These are phyloP conservation scores for Angomonas desouzai DNA, from an alignment of 208 protist species.

Conservation along the genomic window DNA sequence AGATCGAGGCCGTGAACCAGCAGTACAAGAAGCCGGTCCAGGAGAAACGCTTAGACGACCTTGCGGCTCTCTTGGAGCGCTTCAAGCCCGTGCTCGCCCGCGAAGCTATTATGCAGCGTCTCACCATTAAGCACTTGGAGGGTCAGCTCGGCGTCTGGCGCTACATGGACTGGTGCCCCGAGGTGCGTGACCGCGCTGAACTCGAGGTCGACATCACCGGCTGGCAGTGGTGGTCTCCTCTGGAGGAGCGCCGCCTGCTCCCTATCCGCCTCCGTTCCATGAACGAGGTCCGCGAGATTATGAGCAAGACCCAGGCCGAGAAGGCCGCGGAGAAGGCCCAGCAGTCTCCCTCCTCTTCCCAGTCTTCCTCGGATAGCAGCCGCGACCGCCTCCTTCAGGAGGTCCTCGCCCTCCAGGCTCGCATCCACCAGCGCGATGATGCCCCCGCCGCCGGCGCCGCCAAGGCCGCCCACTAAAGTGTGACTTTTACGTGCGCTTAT, in stretches of 20 bases:
- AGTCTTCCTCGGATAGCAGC: conserved; percentile 55
- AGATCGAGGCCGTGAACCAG: conserved; percentile 82
- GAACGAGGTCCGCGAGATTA: conserved; percentile 89
- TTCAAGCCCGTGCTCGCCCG: conserved; percentile 92
- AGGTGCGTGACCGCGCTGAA: conserved; percentile 89
- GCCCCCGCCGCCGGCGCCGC: conserved; percentile 40
- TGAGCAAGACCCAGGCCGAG: conserved; percentile 75
- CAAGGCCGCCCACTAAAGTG: conserved; percentile 60
- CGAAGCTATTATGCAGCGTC: conserved; percentile 91
- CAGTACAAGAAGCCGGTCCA: conserved; percentile 84
- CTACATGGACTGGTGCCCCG: conserved; percentile 93
- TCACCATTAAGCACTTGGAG: conserved; percentile 91
- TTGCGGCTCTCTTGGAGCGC: conserved; percentile 85
- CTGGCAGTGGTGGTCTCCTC: conserved; percentile 86
- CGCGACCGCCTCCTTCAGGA: conserved; percentile 88
- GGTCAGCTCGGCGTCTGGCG: conserved; percentile 90
- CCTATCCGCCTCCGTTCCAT: conserved; percentile 82
- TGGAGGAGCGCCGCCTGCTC: conserved; percentile 83
- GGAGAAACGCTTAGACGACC: conserved; percentile 82
- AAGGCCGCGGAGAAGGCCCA: conserved; percentile 61
- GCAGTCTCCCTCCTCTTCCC: conserved; percentile 32
- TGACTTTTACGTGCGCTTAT: background rate
- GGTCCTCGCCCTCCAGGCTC: conserved; percentile 84
- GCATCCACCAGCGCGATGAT: conserved; percentile 84
- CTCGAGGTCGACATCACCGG: conserved; percentile 83